A percentile compares a stretch with the other conserved stretches of the same genome.
Conservation (phyloP, 129 eudicot genomes). For the Artemisia tridentata region DNA sequence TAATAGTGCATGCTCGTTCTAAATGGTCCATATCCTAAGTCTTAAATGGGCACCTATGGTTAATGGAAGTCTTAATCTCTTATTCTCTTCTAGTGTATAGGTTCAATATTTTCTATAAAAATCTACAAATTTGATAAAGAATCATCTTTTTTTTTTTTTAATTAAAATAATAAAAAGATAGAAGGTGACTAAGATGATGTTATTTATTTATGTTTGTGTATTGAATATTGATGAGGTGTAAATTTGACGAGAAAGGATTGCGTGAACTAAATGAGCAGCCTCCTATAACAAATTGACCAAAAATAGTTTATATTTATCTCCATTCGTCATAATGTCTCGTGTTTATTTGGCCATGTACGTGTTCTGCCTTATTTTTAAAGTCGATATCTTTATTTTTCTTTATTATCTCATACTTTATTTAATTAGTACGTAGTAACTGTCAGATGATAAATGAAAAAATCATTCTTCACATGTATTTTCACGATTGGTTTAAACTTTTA, state of each 20-base stretch:
- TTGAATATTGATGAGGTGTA: conserved; percentile 2
- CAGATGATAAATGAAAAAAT: not conserved
- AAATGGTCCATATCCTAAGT: no score
- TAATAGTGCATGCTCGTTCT: not conserved
- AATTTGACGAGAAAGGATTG: conserved; percentile 20
- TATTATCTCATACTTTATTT: not conserved
- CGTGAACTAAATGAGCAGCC: conserved; percentile 28
- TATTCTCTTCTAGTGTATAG: not conserved
- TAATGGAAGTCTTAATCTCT: conserved; percentile 1
- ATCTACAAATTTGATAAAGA: not conserved
- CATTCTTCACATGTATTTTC: no score
- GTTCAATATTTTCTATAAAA: not conserved
- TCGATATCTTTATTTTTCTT: no score
- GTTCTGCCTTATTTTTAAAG: not conserved
- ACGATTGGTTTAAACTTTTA: no score
- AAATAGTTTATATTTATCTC: conserved; percentile 25
- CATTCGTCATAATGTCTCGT: conserved; percentile 4
- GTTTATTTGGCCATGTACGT: conserved; percentile 21
- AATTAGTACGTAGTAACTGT: not conserved
- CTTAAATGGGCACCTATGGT: not conserved
- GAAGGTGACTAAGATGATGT: not conserved
- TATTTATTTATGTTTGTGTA: not conserved
- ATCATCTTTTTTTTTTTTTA: not conserved
- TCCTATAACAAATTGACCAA: conserved; percentile 21
- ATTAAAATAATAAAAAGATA: not conserved